These are phyloP conservation scores for Dendryphion nanum DNA, from an alignment of 2,329 filamentous ascomycete species.

Conservation along the genomic window DNA sequence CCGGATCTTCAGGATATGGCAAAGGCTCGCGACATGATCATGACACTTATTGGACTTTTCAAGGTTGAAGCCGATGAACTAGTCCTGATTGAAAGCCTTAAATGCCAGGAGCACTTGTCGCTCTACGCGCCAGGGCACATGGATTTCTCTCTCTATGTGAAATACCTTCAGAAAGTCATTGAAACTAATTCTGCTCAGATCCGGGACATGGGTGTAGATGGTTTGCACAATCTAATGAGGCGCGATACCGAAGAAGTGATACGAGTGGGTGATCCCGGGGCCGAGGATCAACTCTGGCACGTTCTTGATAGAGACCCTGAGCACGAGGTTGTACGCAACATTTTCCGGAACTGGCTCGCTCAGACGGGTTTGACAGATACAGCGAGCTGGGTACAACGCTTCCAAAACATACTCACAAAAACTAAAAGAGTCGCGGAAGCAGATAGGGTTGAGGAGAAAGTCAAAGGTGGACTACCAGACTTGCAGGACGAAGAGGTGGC, in stretches of 20 bases:
- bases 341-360: slow-evolving; percentile 89
- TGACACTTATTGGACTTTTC: slow-evolving; percentile 82
- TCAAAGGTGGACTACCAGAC: slow-evolving; percentile 63
- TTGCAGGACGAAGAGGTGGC: slow-evolving; percentile 95
- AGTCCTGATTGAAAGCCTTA: slow-evolving; percentile 73
- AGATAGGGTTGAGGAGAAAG: slow-evolving; percentile 48
- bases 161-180: slow-evolving; percentile 74
- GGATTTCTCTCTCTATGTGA: slow-evolving; percentile 81
- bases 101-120: slow-evolving; percentile 85
- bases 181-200: slow-evolving; percentile 67
- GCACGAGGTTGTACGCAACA: slow-evolving; percentile 78
- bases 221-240: slow-evolving; percentile 93
- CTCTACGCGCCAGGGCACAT: slow-evolving; percentile 88
- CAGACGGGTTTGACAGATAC: slow-evolving; percentile 83
- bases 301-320: slow-evolving; percentile 74
- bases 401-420: slow-evolving; percentile 86
- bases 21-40: slow-evolving; percentile 88
- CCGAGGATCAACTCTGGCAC: slow-evolving; percentile 92
- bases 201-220: slow-evolving; percentile 78
- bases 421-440: slow-evolving; percentile 68
- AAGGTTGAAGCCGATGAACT: slow-evolving; percentile 69
- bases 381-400: slow-evolving; percentile 80
- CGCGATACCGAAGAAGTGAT: slow-evolving; percentile 82
- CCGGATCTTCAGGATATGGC: slow-evolving; percentile 91
- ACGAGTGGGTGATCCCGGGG: slow-evolving; percentile 67